A percentile compares a stretch with the other conserved stretches of the same genome.
These are phyloP conservation scores for Mucor ambiguus DNA, from an alignment of 371 early-diverging fungal species.

Conservation along the genomic window DNA sequence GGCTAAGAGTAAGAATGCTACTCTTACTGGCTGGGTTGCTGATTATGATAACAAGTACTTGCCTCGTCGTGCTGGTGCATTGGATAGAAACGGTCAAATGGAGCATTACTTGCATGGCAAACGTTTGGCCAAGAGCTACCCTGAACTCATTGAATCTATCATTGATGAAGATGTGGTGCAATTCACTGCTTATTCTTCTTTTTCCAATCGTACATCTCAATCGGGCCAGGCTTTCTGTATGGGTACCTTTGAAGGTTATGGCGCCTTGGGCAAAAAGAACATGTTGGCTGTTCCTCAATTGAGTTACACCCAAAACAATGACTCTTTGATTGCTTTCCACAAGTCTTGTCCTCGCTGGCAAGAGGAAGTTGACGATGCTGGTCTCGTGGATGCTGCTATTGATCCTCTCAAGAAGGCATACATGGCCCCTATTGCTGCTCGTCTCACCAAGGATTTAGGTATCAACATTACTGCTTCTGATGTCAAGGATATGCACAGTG, in stretches of 20 bases:
- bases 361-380: background rate
- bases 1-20: slow-evolving; percentile 8
- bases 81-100: slow-evolving; percentile 24
- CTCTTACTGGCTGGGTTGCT: slow-evolving; percentile 19
- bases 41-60: slow-evolving; percentile 20
- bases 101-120: slow-evolving; percentile 30
- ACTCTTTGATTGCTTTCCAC: slow-evolving; percentile 24
- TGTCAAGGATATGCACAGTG: slow-evolving; percentile 25
- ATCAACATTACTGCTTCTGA: slow-evolving; percentile 20
- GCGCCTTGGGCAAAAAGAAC: background rate
- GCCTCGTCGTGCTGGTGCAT: slow-evolving; percentile 3
- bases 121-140: slow-evolving; percentile 24
- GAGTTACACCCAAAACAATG: slow-evolving; percentile 19
- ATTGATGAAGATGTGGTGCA: slow-evolving; percentile 9
- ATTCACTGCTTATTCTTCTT: slow-evolving; percentile 16
- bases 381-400: background rate
- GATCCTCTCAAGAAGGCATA: background rate
- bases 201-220: slow-evolving; percentile 19
- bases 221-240: slow-evolving; percentile 21
- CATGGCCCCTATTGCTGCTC: slow-evolving; percentile 20
- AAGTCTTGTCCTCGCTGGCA: slow-evolving; percentile 29
- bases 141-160: slow-evolving; percentile 10
- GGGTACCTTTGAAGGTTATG: slow-evolving; percentile 12
- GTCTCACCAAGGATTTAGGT: slow-evolving; percentile 25
- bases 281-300: slow-evolving; percentile 22